Conservation (phyloP, 768 basidiomycete genomes). For the Boletellus ananas region DNA sequence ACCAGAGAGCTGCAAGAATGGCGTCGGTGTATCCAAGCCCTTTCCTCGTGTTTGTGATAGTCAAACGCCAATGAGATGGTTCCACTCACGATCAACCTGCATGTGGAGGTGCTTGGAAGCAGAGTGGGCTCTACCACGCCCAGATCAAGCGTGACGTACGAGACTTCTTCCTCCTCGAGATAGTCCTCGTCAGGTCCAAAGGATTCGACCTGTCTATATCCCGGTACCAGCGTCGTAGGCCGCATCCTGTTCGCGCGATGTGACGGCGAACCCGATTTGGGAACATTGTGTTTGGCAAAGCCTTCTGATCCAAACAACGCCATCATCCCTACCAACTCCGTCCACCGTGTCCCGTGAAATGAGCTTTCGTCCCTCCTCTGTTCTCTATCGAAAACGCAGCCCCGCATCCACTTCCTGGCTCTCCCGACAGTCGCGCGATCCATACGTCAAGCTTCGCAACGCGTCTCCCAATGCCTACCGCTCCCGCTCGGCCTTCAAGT, state of each 20-base stretch:
- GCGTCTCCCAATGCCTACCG: slow-evolving; percentile 52
- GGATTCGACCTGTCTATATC: slow-evolving; percentile 61
- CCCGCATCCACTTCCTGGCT: slow-evolving; percentile 61
- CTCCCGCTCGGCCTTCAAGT: slow-evolving; percentile 89
- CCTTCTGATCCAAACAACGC: slow-evolving; percentile 28
- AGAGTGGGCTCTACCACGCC: slow-evolving; percentile 69
- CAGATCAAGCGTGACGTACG: slow-evolving; percentile 73
- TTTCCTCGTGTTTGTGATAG: slow-evolving; percentile 20
- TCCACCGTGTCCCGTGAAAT: slow-evolving; percentile 8
- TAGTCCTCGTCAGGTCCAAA: slow-evolving; percentile 71
- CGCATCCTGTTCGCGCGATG: slow-evolving; percentile 8
- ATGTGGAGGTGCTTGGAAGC: slow-evolving; percentile 65
- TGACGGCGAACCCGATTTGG: background rate
- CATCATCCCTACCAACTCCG: background rate
- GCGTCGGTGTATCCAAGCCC: slow-evolving; percentile 77
- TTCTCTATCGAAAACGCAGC: slow-evolving; percentile 28
- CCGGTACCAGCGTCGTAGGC: slow-evolving; percentile 41
- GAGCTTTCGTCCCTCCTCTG: slow-evolving; percentile 36
- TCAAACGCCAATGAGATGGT: background rate
- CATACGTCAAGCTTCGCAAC: slow-evolving; percentile 60
- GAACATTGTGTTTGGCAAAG: slow-evolving; percentile 21
- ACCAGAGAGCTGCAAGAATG: slow-evolving; percentile 73
- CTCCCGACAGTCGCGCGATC: slow-evolving; percentile 64
- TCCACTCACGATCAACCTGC: slow-evolving; percentile 65
- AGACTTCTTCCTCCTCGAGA: slow-evolving; percentile 50